Conservation (phyloP, 176 grass and related monocot species). For the Oryza nivara region DNA sequence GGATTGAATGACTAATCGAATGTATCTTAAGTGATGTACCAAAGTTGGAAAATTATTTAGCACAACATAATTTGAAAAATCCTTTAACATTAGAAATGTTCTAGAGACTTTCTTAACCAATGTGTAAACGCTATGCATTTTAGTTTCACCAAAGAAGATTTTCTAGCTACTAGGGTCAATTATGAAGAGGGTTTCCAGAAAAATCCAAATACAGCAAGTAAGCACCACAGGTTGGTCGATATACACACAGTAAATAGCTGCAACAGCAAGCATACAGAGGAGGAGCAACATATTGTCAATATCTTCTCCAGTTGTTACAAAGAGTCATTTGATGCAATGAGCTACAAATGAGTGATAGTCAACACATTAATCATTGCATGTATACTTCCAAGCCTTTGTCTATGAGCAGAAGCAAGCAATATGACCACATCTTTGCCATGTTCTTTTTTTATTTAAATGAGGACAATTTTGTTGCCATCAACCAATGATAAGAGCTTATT, state of each 20-base stretch:
- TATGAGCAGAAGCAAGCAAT: constrained; percentile 15
- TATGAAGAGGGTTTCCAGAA: neutral
- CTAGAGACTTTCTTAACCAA: constrained; percentile 7
- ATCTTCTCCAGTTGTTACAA: constrained; percentile 3
- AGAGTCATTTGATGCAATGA: constrained; percentile 5
- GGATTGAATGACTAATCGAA: neutral
- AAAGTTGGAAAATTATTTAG: neutral
- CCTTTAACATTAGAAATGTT: constrained; percentile 6
- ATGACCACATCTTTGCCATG: neutral
- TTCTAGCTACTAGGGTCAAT: constrained; percentile 6
- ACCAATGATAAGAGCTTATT: constrained; percentile 9
- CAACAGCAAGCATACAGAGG: constrained; percentile 6
- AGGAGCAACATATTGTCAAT: neutral
- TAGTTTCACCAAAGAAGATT: neutral
- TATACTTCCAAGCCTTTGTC: constrained; percentile 26
- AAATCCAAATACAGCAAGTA: constrained; percentile 9
- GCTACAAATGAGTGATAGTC: constrained; percentile 9
- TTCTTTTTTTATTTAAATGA: constrained; percentile 15
- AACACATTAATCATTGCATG: constrained; percentile 13
- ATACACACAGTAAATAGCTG: constrained; percentile 1
- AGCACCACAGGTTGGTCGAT: neutral
- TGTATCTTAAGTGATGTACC: constrained; percentile 18
- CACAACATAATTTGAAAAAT: constrained; percentile 11
- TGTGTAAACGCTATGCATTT: constrained; percentile 24
- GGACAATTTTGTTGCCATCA: constrained; percentile 10